phyloP scores from a whole-genome alignment of 306 rosid genomes.

The Hippophae tibetana region DNA sequence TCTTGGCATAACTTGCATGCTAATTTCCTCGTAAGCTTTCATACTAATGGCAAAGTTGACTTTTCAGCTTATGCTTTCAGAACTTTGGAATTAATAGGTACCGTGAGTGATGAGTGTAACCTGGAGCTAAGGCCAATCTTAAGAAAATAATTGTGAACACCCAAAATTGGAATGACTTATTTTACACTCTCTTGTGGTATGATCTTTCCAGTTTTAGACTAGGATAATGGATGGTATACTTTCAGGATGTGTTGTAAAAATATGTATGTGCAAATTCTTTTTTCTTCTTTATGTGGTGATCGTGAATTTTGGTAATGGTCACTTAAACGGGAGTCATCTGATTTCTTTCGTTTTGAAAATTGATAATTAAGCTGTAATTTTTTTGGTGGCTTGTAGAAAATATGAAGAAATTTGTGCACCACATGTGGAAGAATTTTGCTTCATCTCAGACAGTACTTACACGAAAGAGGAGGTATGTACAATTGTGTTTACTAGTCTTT shows the following conservation, averaged over 20 bases:
- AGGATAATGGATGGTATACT: no score
- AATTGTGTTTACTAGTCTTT: neutral
- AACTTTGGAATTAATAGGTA: constrained; percentile 1
- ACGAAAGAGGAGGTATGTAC: constrained; percentile 45
- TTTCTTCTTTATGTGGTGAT: no score
- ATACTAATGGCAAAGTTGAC: constrained; percentile 15
- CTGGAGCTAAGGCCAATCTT: no score
- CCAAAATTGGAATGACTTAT: no score
- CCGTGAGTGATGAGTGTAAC: neutral
- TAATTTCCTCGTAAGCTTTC: constrained; percentile 81
- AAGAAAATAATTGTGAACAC: no score
- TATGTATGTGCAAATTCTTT: no score
- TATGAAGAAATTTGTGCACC: constrained; percentile 63
- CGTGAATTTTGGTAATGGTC: no score
- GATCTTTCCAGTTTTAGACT: no score
- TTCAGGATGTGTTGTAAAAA: no score
- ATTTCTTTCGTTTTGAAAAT: no score
- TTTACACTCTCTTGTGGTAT: no score
- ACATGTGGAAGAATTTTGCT: constrained; percentile 48
- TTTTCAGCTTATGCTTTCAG: neutral
- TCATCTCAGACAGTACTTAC: constrained; percentile 57
- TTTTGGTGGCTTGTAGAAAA: constrained; percentile 31
- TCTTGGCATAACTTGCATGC: constrained; percentile 92
- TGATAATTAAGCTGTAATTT: constrained; percentile 1
- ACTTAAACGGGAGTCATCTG: no score